A percentile compares a stretch with the other conserved stretches of the same genome.
Evolutionary conservation across 441 rosid species (phyloP).

Genomic region (Croton laevigatus): DNA sequence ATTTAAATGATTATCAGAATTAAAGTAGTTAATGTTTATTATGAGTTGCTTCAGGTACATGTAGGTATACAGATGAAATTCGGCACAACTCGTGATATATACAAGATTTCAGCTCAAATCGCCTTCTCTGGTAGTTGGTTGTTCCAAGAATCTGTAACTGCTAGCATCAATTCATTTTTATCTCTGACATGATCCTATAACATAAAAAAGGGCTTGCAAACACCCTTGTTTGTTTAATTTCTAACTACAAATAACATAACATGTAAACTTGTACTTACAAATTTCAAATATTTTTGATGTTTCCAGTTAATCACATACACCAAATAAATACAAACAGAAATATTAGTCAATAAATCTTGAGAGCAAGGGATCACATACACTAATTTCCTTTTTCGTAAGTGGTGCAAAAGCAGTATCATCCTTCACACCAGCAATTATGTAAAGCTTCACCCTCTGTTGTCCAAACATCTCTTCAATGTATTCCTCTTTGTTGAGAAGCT

Average conservation of each 20-base stretch:
- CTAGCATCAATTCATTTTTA: neutral
- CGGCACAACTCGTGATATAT: neutral
- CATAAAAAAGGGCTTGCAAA: neutral
- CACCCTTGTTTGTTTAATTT: neutral
- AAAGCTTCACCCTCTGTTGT: slow-evolving; percentile 93
- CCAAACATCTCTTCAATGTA: slow-evolving; percentile 83
- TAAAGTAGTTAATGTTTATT: neutral
- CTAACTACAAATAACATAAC: neutral
- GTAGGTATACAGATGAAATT: neutral
- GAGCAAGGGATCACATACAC: slow-evolving; percentile 54
- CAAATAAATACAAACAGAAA: neutral
- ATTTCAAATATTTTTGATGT: neutral
- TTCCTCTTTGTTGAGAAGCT: slow-evolving; percentile 76
- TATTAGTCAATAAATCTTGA: slow-evolving; percentile 1
- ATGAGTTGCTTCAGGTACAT: neutral
- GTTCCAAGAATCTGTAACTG: neutral
- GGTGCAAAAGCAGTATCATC: slow-evolving; percentile 92
- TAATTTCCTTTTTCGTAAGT: slow-evolving; percentile 93
- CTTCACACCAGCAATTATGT: slow-evolving; percentile 80
- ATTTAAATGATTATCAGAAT: no score
- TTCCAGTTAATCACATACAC: neutral
- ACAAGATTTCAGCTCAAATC: neutral
- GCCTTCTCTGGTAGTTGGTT: neutral
- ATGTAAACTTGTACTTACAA: neutral
- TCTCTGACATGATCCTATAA: neutral